These are phyloP conservation scores for Sporothrix brasiliensis DNA, from an alignment of 2,329 filamentous ascomycete genomes.

Conservation along the genomic window DNA sequence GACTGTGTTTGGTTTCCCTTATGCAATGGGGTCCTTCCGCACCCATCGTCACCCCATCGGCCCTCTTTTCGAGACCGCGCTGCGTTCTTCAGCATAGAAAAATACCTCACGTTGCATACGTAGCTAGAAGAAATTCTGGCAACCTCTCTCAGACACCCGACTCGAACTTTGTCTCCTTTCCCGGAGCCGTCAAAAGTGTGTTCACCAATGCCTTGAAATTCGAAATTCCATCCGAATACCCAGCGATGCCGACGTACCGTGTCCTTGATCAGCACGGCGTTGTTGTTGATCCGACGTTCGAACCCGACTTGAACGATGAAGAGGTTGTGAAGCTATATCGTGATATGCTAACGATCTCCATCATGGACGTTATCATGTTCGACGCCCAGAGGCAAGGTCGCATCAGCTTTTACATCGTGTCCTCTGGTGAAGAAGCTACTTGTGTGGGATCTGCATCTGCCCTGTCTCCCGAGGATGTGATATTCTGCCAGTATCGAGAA, in stretches of 20 bases:
- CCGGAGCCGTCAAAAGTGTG: conserved; percentile 91
- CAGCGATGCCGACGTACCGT: conserved; percentile 86
- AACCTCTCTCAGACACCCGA: conserved; percentile 60
- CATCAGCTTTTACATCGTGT: conserved; percentile 96
- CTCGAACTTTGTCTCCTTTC: conserved; percentile 69
- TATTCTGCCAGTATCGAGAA: conserved; percentile 95
- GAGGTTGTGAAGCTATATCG: conserved; percentile 63
- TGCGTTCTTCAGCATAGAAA: not conserved
- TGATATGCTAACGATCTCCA: conserved; percentile 69
- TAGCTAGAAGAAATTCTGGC: conserved; percentile 43
- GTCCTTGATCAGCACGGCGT: conserved; percentile 86
- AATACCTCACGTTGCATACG: not conserved
- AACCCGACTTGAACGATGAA: conserved; percentile 68
- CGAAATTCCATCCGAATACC: conserved; percentile 69
- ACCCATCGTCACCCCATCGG: not conserved
- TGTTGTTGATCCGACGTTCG: conserved; percentile 73
- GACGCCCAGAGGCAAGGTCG: conserved; percentile 95
- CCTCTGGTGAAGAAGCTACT: conserved; percentile 91
- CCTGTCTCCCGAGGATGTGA: conserved; percentile 78
- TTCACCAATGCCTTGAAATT: conserved; percentile 84
- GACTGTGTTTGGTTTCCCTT: not conserved
- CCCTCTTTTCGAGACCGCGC: not conserved
- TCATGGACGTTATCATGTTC: conserved; percentile 98
- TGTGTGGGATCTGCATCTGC: conserved; percentile 86
- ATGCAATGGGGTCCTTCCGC: not conserved